Evolutionary conservation across 345 rosid species (phyloP), one percentile per base, ranked within the genome.

Genomic region (Turritis glabra): DNA sequence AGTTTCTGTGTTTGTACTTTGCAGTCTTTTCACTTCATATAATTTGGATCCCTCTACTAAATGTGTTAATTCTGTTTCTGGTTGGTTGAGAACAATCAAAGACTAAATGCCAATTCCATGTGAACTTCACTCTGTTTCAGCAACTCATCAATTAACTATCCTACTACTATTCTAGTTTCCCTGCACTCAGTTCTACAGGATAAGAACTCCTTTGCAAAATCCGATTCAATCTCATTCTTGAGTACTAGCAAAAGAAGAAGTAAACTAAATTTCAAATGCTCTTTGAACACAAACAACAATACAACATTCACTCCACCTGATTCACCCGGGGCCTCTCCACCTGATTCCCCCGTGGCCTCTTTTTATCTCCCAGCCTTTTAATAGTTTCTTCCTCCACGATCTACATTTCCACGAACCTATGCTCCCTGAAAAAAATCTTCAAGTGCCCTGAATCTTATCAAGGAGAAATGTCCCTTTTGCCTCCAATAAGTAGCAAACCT

Each of bases 61-160:
- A 46, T 47, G 32, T 47, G 27, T 65, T 65, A 18, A 5, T 13
- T 27, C 6, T 65, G 50, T 65, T 65, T 74, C 43, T 35, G 17
- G 65, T 56, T 65, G 52, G 78, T 66, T 57, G 19, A 35, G 5
- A 35, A 37, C 21, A 18, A 74, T 17, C 8, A 56, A 66, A 65
- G 41, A 48, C 30, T 74, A 57, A 57, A 66, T 74, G 73, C 67
- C 73, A 74, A 47, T 66, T 74, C 56, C 58, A 74, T 74, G 76
- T 72, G 61, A 50, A 48, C 27, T 50, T 47, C 2, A 43, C 25
- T 55, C 12, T 35, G 40, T 35, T 35, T 43, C 10, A n/a, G 19
- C 11, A 25, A 52, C 11, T 50, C 50, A 60, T 61, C n/a, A 21
- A 29, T 30, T 56, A 22, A 43, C 55, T 40, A 38, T 38, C 10